Evolutionary conservation across 2,329 filamentous ascomycete genomes (phyloP), one percentile per base, ranked within the genome.

Genomic region (Leptosphaerulina australis): DNA sequence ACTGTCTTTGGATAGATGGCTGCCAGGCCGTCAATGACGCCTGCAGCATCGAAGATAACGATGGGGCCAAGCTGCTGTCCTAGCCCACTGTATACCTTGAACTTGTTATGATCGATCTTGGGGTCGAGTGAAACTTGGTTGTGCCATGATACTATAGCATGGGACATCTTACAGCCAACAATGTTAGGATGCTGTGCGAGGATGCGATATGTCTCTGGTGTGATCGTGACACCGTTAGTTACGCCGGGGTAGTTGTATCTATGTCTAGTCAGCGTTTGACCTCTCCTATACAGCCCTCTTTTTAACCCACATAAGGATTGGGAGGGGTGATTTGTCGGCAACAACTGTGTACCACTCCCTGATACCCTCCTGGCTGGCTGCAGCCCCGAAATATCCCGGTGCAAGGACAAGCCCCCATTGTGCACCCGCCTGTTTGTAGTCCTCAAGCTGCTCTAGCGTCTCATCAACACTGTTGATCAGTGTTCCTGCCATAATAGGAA

Each of bases 91-190:
- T 83, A 88, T 22, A 83, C 80, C 58, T 77, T 79, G 73, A 88
- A 88, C 36, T 79, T 73, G 2, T 70, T 63, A 61, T 83, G 78
- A 68, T 87, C 81, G 63, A 88, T 85, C 37, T 75, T 66, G 0
- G 84, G 84, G 59, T 79, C 81, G 3, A 79, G 76, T 3, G 82
- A 83, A 50, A 87, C 80, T 66, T 86, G 81, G 4, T 81, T 77
- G 65, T 86, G 84, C 59, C 81, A 77, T n/a, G 83, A 85, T 36
- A 87, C 78, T 64, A 87, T 83, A 40, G 83, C 84, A 67, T 88
- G 85, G 0, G 84, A 87, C 59, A 88, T 81, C 73, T 88, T 88
- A 73, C 83, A 86, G 40, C 85, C 85, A 3, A 87, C 84, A 50
- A 88, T 87, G 63, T 88, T 88, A 22, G 82, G 78, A 66, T 88